Base-by-base conservation (phyloP, 352 stramenopile genomes). In the Pythium rishiriense region DNA sequence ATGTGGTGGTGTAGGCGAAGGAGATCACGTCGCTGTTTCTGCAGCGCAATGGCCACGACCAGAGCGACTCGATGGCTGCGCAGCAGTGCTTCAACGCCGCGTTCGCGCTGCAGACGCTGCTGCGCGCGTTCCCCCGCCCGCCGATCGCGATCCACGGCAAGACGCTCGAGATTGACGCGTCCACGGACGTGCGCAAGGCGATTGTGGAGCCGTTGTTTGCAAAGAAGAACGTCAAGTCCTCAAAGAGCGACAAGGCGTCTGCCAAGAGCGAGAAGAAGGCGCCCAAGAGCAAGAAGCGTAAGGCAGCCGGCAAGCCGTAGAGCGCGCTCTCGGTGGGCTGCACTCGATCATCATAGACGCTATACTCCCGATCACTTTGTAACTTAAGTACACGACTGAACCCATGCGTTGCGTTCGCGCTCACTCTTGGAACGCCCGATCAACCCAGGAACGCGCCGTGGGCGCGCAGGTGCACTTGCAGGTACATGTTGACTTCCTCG, bases 11-110 rank as follows among this genome's bases (percentile, higher is more conserved):
- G 25, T 54, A 82, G 74, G 74, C 74, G 24, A 48, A 47, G 22
- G 31, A 77, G 33, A 67, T 91, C 17, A 62, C 88, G 3, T 55
- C 70, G 53, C 50, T 85, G 51, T 93, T 93, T 39, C 66, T 91
- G 29, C 48, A 83, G 35, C 57, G 43, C 15, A 93, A 93, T 31
- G 81, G 79, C 9, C 76, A 90, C 61, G 72, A 72, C 37, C 3
- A 61, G 10, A 67, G 77, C 31, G 68, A 86, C 8, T 35, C 64
- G 14, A 64, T 70, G 42, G 42, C 66, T 17, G 85, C 81, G 9
- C 73, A 93, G 68, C 81, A 92, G 73, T 90, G 81, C 59, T 88
- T 91, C 52, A 90, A 84, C 64, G 78, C 81, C 46, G 85, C 83
- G 19, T 94, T 94, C 54, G 80, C 85, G 0, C 67, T 94, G 22